These are phyloP conservation scores for Gastrolobium villosum DNA, from an alignment of 306 rosid genomes.

Conservation along the genomic window DNA sequence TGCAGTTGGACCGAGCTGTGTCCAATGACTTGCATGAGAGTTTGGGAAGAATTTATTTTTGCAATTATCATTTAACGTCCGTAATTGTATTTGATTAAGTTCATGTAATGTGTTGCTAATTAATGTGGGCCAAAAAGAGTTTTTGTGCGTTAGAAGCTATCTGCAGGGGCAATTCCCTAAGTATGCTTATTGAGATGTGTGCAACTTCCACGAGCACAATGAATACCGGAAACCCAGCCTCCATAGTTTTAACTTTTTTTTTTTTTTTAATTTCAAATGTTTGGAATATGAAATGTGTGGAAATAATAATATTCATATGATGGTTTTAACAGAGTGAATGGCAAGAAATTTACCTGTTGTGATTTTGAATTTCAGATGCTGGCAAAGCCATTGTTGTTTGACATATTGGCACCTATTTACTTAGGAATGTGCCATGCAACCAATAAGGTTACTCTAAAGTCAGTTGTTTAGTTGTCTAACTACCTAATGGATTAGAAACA, in stretches of 20 bases:
- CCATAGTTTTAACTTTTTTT: not conserved
- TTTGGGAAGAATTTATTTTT: not conserved
- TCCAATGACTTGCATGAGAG: no score
- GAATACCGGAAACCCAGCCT: not conserved
- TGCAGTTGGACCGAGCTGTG: no score
- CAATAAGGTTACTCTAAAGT: constrained; percentile 26
- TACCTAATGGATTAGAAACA: constrained; percentile 47
- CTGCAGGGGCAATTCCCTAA: no score
- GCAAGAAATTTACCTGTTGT: not conserved
- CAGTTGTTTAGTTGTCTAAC: constrained; percentile 35
- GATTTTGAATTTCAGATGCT: constrained; percentile 5
- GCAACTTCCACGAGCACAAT: not conserved
- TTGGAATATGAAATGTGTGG: not conserved
- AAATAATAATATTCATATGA: not conserved
- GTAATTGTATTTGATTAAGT: not conserved
- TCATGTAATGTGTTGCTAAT: not conserved
- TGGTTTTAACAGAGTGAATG: no score
- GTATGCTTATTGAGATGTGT: not conserved
- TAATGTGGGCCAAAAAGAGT: not conserved
- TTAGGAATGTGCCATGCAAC: not conserved
- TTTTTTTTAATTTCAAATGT: not conserved
- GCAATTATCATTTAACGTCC: not conserved
- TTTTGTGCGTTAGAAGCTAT: not conserved
- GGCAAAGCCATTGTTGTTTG: not conserved
- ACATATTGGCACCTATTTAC: not conserved